These are phyloP conservation scores for Colletotrichum lindemuthianum DNA, from an alignment of 2,329 filamentous ascomycete species.

Conservation along the genomic window DNA sequence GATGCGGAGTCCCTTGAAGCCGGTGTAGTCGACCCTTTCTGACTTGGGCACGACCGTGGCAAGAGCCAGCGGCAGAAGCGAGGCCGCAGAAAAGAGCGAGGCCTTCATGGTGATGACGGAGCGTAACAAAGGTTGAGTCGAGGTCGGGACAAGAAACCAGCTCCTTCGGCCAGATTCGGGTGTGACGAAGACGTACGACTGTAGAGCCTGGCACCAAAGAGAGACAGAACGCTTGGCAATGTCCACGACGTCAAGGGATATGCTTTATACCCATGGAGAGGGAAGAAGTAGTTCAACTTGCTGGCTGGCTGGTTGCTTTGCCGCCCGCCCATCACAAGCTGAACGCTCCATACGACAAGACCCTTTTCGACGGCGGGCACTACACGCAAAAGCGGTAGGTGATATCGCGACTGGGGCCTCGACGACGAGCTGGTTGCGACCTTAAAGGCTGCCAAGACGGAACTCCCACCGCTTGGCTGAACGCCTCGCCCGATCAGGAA, in stretches of 20 bases:
- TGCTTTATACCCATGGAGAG: slow-evolving; percentile 1
- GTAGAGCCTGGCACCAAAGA: neutral
- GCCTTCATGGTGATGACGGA: slow-evolving; percentile 18
- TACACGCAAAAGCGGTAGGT: slow-evolving; percentile 14
- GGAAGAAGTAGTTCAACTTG: no score
- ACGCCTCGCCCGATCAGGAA: slow-evolving; percentile 19
- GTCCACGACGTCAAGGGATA: neutral
- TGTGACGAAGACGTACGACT: neutral
- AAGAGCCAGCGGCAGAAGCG: slow-evolving; percentile 8
- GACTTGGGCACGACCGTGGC: slow-evolving; percentile 13
- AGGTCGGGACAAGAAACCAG: neutral
- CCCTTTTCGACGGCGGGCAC: neutral
- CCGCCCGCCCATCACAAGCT: neutral
- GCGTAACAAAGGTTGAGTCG: neutral
- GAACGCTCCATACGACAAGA: neutral
- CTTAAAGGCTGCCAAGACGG: slow-evolving; percentile 20
- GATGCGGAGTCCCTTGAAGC: slow-evolving; percentile 34
- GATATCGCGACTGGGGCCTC: slow-evolving; percentile 11
- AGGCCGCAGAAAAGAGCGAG: slow-evolving; percentile 13
- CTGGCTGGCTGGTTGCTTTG: neutral
- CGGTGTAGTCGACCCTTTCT: slow-evolving; percentile 30
- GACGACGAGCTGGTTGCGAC: neutral
- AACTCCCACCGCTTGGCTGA: slow-evolving; percentile 18
- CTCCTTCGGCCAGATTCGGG: neutral
- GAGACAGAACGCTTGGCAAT: neutral